phyloP scores from a whole-genome alignment of 768 basidiomycete species.

The Strobilomyces dryophilus region DNA sequence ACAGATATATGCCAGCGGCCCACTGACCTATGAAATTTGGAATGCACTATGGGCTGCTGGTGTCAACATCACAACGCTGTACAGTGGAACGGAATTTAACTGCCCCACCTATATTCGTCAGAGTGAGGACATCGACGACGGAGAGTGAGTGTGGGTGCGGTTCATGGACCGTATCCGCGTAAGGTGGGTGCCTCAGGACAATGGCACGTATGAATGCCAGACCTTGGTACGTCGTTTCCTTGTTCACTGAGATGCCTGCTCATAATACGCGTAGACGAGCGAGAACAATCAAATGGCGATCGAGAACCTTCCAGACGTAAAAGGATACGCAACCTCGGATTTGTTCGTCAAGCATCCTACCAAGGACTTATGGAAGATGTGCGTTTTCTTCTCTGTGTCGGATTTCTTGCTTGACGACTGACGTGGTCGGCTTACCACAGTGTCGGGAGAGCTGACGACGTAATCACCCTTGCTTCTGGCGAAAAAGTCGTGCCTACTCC shows the following conservation, averaged over 20 bases:
- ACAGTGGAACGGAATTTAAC: slow-evolving; percentile 21
- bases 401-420: too few species aligned
- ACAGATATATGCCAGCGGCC: slow-evolving; percentile 11
- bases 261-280: neutral
- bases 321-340: slow-evolving; percentile 38
- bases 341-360: slow-evolving; percentile 42
- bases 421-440: slow-evolving; percentile 12
- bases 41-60: neutral
- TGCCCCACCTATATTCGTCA: neutral
- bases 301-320: slow-evolving; percentile 32
- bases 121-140: slow-evolving; percentile 2
- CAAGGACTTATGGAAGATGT: slow-evolving; percentile 19
- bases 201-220: slow-evolving; percentile 34
- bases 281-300: slow-evolving; percentile 1
- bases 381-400: neutral
- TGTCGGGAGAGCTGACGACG: slow-evolving; percentile 35
- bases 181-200: slow-evolving; percentile 28
- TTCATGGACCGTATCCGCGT: slow-evolving; percentile 11
- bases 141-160: slow-evolving; percentile 15
- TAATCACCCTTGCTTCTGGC: slow-evolving; percentile 28
- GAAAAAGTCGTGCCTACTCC: slow-evolving; percentile 31
- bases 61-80: neutral
- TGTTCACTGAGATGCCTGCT: neutral
- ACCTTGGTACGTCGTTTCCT: slow-evolving; percentile 24
- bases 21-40: slow-evolving; percentile 10